Percentiles rank a stretch among this genome's conserved stretches.
phyloP scores from a whole-genome alignment of 441 rosid species.

The Populus hybrid region DNA sequence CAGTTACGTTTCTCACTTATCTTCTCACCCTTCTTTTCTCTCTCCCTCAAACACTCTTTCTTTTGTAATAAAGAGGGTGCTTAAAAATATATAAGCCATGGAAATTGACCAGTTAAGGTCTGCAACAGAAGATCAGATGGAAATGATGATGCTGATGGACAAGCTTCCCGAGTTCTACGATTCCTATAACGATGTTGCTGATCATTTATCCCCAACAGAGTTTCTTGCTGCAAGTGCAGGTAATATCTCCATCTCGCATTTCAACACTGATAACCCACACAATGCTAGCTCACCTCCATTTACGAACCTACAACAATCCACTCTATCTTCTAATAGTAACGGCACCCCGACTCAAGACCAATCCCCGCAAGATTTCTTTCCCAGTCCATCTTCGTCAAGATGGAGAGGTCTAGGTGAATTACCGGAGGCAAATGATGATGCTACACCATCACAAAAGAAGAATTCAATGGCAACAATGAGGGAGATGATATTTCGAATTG shows the following conservation, averaged over 20 bases:
- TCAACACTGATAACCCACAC: constrained; percentile 11
- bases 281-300: constrained; percentile 19
- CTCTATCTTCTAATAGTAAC: constrained; percentile 14
- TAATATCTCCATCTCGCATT: constrained; percentile 16
- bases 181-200: constrained; percentile 19
- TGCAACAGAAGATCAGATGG: constrained; percentile 40
- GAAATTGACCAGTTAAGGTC: constrained; percentile 40
- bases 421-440: constrained; percentile 15
- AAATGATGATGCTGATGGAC: constrained; percentile 42
- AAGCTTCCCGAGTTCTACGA: constrained; percentile 35
- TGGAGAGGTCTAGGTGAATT: constrained; percentile 26
- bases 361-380: background rate
- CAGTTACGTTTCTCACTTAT: constrained; percentile 15
- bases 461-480: constrained; percentile 62
- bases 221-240: constrained; percentile 19
- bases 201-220: constrained; percentile 17
- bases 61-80: background rate
- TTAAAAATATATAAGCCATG: constrained; percentile 23
- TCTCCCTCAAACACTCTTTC: background rate
- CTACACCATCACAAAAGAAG: constrained; percentile 29
- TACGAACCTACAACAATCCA: constrained; percentile 14
- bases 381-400: no score
- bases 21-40: background rate
- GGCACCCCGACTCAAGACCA: constrained; percentile 11
- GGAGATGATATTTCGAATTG: constrained; percentile 63